Evolutionary conservation across 2,329 filamentous ascomycete genomes (phyloP).

Genomic region (Elsinoe ampelina): DNA sequence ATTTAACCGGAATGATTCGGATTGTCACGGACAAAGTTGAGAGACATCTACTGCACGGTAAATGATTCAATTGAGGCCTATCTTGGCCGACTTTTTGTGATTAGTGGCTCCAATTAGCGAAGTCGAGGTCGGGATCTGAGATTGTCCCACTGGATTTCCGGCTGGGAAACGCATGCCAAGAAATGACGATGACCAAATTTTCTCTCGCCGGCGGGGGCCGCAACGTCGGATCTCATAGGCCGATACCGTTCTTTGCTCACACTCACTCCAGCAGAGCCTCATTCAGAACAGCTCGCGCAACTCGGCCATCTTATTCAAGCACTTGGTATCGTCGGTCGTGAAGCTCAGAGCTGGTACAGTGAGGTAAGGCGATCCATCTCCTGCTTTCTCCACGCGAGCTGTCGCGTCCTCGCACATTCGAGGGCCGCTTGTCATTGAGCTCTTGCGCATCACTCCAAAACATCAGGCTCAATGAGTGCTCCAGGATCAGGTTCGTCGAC

Average conservation of each 20-base stretch:
- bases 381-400: not conserved
- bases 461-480: conserved; percentile 51
- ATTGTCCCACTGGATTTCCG: not conserved
- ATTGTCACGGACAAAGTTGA: not conserved
- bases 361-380: not conserved
- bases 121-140: not conserved
- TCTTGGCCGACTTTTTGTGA: not conserved
- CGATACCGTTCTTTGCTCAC: not conserved
- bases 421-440: not conserved
- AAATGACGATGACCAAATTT: not conserved
- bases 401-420: not conserved
- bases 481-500: conserved; percentile 17
- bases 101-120: conserved; percentile 8
- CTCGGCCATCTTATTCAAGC: not conserved
- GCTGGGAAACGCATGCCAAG: not conserved
- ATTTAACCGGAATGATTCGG: conserved; percentile 5
- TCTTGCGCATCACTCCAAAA: conserved; percentile 23
- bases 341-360: not conserved
- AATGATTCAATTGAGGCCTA: conserved; percentile 2
- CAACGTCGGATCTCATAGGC: not conserved
- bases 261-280: not conserved
- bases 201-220: not conserved
- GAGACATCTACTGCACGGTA: not conserved
- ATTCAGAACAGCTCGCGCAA: not conserved
- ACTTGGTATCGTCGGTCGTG: not conserved